phyloP scores from a whole-genome alignment of 1,139 yeast species.

The Blastobotrys arbuscula region DNA sequence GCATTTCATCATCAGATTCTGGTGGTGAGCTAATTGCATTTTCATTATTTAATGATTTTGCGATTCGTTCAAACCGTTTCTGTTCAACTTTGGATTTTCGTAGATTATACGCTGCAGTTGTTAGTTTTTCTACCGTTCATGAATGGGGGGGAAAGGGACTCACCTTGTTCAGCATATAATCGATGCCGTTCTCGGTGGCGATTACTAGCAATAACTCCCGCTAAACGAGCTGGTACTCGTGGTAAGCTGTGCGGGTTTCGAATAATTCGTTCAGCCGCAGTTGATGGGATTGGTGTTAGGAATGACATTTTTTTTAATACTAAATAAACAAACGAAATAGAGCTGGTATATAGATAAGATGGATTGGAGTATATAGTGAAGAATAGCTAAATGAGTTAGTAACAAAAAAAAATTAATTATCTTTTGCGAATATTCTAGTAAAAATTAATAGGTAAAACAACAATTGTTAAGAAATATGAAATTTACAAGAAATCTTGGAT shows the following conservation, averaged over 20 bases:
- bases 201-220: slow-evolving; percentile 21
- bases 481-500: too few species aligned
- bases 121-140: neutral
- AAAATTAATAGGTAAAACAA: too few species aligned
- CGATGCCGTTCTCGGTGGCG: slow-evolving; percentile 24
- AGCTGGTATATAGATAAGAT: too few species aligned
- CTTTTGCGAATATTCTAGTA: too few species aligned
- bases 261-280: slow-evolving; percentile 28
- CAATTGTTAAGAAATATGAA: too few species aligned
- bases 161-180: slow-evolving; percentile 21
- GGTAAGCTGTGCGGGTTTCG: slow-evolving; percentile 30
- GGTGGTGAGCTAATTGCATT: slow-evolving; percentile 9
- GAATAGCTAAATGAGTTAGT: too few species aligned
- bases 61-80: slow-evolving; percentile 17
- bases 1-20: neutral
- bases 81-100: slow-evolving; percentile 15
- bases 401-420: too few species aligned
- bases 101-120: slow-evolving; percentile 9
- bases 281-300: slow-evolving; percentile 21
- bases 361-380: too few species aligned
- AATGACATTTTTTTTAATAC: slow-evolving; percentile 9
- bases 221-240: slow-evolving; percentile 23
- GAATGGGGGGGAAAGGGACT: neutral
- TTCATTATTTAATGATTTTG: neutral
- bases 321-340: too few species aligned